phyloP scores from a whole-genome alignment of 768 basidiomycete genomes.

The Mycena epipterygia region DNA sequence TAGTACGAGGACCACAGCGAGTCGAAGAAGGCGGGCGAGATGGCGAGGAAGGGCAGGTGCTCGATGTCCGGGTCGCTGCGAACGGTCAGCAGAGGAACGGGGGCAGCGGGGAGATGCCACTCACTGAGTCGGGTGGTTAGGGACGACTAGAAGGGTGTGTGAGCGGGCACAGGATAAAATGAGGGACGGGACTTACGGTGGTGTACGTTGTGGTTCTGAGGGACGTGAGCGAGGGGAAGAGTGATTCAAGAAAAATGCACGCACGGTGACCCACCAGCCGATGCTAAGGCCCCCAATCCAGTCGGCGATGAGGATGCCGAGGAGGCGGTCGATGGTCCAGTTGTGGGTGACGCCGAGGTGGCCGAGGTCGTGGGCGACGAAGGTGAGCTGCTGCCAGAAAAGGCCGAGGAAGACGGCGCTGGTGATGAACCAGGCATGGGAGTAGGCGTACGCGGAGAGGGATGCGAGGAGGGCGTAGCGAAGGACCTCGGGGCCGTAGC shows the following conservation, averaged over 20 bases:
- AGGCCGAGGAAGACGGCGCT: constrained; percentile 89
- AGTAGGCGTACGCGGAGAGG: constrained; percentile 73
- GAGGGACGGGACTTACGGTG: constrained; percentile 75
- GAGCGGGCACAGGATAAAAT: constrained; percentile 20
- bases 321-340: constrained; percentile 83
- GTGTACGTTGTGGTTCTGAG: constrained; percentile 94
- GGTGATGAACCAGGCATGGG: constrained; percentile 71
- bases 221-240: constrained; percentile 24
- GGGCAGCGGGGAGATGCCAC: constrained; percentile 40
- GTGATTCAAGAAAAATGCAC: constrained; percentile 49
- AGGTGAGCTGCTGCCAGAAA: constrained; percentile 96
- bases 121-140: constrained; percentile 97
- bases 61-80: constrained; percentile 86
- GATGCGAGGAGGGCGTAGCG: constrained; percentile 79
- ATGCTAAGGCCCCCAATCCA: constrained; percentile 94
- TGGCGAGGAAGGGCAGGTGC: constrained; percentile 95
- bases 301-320: constrained; percentile 86
- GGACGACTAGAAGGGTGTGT: constrained; percentile 74
- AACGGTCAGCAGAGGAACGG: constrained; percentile 29
- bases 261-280: constrained; percentile 97
- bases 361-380: constrained; percentile 94
- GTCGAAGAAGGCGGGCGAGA: constrained; percentile 88
- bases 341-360: constrained; percentile 94
- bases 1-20: constrained; percentile 96
- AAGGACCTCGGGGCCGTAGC: constrained; percentile 91